Conservation (phyloP, 2,329 filamentous ascomycete genomes). For the Verticillium nubilum region DNA sequence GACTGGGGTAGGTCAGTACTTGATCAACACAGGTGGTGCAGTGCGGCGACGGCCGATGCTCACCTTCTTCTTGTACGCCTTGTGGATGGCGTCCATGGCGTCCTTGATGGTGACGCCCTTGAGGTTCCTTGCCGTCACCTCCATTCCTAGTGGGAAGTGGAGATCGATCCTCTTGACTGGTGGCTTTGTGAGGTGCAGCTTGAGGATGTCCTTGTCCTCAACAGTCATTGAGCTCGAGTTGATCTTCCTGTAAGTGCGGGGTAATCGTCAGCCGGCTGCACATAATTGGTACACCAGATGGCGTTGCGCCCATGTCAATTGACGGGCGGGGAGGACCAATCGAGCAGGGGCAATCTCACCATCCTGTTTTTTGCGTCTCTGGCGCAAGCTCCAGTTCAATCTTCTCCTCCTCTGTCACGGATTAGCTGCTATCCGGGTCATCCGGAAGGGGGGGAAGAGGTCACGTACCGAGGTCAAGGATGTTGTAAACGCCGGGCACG, state of each 20-base stretch:
- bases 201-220: slow-evolving; percentile 80
- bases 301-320: background rate
- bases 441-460: background rate
- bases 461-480: slow-evolving; percentile 75
- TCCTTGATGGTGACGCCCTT: slow-evolving; percentile 98
- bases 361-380: slow-evolving; percentile 84
- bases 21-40: slow-evolving; percentile 1
- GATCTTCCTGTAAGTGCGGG: slow-evolving; percentile 65
- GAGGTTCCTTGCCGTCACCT: slow-evolving; percentile 84
- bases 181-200: slow-evolving; percentile 73
- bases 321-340: background rate
- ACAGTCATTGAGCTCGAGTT: slow-evolving; percentile 76
- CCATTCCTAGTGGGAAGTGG: slow-evolving; percentile 80
- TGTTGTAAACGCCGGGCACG: slow-evolving; percentile 70
- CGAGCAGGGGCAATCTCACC: slow-evolving; percentile 49
- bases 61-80: slow-evolving; percentile 95
- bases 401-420: slow-evolving; percentile 60
- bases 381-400: slow-evolving; percentile 67
- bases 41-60: slow-evolving; percentile 24
- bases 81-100: slow-evolving; percentile 90
- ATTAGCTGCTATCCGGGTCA: slow-evolving; percentile 4
- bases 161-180: slow-evolving; percentile 93
- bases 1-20: slow-evolving; percentile 45
- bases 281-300: background rate
- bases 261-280: background rate